A percentile compares a stretch with the other conserved stretches of the same genome.
Conservation (phyloP, 2,329 filamentous ascomycete genomes). For the Lecanoromycetidae sp. region DNA sequence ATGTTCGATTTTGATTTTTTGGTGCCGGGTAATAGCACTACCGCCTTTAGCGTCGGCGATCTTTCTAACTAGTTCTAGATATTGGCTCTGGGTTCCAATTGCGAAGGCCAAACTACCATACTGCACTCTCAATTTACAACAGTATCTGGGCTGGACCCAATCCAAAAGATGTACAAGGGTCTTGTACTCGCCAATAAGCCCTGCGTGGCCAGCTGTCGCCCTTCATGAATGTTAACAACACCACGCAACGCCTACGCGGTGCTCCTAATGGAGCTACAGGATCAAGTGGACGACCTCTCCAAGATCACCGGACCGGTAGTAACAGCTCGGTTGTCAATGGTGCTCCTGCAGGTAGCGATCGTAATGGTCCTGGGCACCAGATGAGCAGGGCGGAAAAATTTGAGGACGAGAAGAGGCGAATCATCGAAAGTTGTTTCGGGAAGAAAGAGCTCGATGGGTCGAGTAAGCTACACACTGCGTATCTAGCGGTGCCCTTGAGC, state of each 20-base stretch:
- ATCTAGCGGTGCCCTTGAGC: neutral
- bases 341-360: neutral
- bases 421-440: constrained; percentile 86
- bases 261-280: constrained; percentile 13
- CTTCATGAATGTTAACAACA: constrained; percentile 13
- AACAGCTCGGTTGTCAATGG: neutral
- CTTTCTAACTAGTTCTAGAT: too few species aligned
- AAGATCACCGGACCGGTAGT: constrained; percentile 11
- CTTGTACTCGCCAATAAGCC: constrained; percentile 5
- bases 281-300: constrained; percentile 5
- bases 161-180: too few species aligned
- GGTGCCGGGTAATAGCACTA: neutral
- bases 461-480: constrained; percentile 42
- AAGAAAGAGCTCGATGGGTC: constrained; percentile 82
- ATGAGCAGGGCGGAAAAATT: constrained; percentile 63
- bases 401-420: constrained; percentile 91
- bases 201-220: constrained; percentile 1
- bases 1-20: too few species aligned
- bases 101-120: neutral
- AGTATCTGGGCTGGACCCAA: too few species aligned
- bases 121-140: too few species aligned
- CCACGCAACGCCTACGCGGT: constrained; percentile 15
- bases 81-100: too few species aligned
- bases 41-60: neutral
- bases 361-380: constrained; percentile 9